Base-by-base conservation (phyloP, 805 yeast genomes). In the Suhomyces canberraensis region DNA sequence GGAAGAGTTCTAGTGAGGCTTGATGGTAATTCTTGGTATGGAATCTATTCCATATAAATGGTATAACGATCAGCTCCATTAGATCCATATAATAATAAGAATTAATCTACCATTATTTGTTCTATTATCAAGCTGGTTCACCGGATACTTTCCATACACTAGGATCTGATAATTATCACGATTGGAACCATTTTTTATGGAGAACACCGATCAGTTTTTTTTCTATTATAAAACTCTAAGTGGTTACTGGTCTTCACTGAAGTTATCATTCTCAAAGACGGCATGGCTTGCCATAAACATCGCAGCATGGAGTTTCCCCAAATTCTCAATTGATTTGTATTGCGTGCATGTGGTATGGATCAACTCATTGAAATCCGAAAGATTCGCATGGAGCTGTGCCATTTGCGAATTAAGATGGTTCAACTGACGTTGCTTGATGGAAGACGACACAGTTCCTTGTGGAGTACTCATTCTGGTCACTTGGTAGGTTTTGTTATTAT, bases 251-350 rank as follows among this genome's bases (percentile, higher is more conserved):
- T 11, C 29, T 26, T 11, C 18, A 13, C 29, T 33, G 39, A 60
- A 61, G 37, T 59, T 59, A 31, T 61, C 67, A 35, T 54, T 56
- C 24, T 64, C 72, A 45, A 64, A 66, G 14, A 66, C 71, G 4
- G 60, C 53, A 44, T 65, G 66, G 43, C 69, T 58, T 9, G 72
- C 72, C 70, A 65, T 65, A 39, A 66, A 64, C 41, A 79, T 56
- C 9, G 76, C 59, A 3, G 81, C 82, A 42, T 79, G 84, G 48
- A 75, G 61, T 32, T 75, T 65, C 3, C 83, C 85, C 26, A 79
- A 54, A 38, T 67, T 64, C 46, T 75, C 70, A 22, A 79, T 75
- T 16, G 68, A 60, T 39, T 71, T 66, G 25, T 73, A 77, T 46
- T 79, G 85, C 16, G 66, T 64, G 7, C 73, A 58, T 3, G 83